phyloP scores from a whole-genome alignment of 192 early-diverging fungal genomes.

The Mycoemilia scoparia region DNA sequence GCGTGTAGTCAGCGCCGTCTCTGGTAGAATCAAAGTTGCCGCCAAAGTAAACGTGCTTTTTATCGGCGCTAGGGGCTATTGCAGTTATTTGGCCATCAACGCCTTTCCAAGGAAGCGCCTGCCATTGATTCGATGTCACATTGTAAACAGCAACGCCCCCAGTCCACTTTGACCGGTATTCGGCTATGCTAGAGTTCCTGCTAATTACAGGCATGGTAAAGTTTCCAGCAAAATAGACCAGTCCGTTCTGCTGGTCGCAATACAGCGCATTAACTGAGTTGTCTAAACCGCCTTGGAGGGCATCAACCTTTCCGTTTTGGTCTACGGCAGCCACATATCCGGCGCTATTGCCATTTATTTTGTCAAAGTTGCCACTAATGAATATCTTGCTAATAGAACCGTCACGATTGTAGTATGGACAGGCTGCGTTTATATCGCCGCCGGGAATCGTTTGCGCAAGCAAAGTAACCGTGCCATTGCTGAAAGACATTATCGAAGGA shows the following conservation, averaged over 20 bases:
- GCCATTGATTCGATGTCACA: slow-evolving; percentile 26
- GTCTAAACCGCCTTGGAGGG: slow-evolving; percentile 22
- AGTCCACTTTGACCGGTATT: slow-evolving; percentile 10
- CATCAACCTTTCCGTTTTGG: slow-evolving; percentile 6
- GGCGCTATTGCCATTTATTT: slow-evolving; percentile 10
- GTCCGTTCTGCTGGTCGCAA: slow-evolving; percentile 15
- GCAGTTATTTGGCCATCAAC: slow-evolving; percentile 46
- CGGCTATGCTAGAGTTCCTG: slow-evolving; percentile 7
- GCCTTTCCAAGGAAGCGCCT: slow-evolving; percentile 40
- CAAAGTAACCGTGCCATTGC: slow-evolving; percentile 10
- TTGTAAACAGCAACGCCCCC: slow-evolving; percentile 16
- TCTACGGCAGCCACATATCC: slow-evolving; percentile 20
- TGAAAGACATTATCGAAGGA: slow-evolving; percentile 19
- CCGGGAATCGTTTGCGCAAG: slow-evolving; percentile 9
- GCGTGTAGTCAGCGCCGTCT: slow-evolving; percentile 35
- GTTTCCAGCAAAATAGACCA: slow-evolving; percentile 29
- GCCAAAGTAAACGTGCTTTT: slow-evolving; percentile 39
- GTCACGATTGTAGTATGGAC: slow-evolving; percentile 16
- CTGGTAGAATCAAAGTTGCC: slow-evolving; percentile 46
- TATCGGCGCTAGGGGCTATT: slow-evolving; percentile 27
- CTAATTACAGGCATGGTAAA: slow-evolving; percentile 18
- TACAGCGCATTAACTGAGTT: slow-evolving; percentile 22
- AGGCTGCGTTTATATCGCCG: slow-evolving; percentile 15
- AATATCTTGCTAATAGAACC: slow-evolving; percentile 11
- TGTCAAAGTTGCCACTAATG: slow-evolving; percentile 20